Percentiles rank a stretch among this genome's conserved stretches.
These are phyloP conservation scores for Hymenoscyphus albidus DNA, from an alignment of 2,329 filamentous ascomycete genomes.

Conservation along the genomic window DNA sequence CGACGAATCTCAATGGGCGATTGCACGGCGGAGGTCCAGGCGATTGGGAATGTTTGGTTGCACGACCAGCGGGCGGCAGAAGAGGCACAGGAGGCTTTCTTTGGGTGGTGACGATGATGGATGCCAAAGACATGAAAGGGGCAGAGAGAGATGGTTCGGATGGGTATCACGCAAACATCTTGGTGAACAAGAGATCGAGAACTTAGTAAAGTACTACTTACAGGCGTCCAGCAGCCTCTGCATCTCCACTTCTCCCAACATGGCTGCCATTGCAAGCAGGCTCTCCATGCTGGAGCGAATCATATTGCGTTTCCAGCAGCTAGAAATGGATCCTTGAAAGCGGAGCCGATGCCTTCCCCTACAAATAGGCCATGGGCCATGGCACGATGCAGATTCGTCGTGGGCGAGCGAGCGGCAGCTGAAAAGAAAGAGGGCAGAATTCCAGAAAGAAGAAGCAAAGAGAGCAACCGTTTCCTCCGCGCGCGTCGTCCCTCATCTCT, in stretches of 20 bases:
- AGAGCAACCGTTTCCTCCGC: neutral
- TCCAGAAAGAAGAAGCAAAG: neutral
- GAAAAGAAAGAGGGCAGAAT: neutral
- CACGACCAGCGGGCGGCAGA: neutral
- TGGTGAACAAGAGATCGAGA: neutral
- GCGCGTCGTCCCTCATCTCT: neutral
- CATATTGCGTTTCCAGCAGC: conserved; percentile 12
- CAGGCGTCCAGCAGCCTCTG: conserved; percentile 13
- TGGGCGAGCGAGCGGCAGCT: neutral
- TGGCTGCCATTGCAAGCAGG: conserved; percentile 11
- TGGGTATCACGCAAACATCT: neutral
- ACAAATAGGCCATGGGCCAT: neutral
- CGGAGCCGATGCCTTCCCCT: neutral
- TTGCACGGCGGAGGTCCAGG: neutral
- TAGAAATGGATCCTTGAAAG: neutral
- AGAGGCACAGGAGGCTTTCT: neutral
- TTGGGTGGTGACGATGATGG: neutral
- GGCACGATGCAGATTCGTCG: neutral
- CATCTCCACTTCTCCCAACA: neutral
- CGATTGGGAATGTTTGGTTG: neutral
- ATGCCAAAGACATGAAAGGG: too few relatives aligned
- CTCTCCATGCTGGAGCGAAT: conserved; percentile 16
- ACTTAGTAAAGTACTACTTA: conserved; percentile 10
- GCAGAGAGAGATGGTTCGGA: neutral
- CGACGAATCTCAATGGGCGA: neutral